A percentile compares a stretch with the other conserved stretches of the same genome.
These are phyloP conservation scores for Elaphomyces granulatus DNA, from an alignment of 495 filamentous ascomycete species.

Conservation along the genomic window DNA sequence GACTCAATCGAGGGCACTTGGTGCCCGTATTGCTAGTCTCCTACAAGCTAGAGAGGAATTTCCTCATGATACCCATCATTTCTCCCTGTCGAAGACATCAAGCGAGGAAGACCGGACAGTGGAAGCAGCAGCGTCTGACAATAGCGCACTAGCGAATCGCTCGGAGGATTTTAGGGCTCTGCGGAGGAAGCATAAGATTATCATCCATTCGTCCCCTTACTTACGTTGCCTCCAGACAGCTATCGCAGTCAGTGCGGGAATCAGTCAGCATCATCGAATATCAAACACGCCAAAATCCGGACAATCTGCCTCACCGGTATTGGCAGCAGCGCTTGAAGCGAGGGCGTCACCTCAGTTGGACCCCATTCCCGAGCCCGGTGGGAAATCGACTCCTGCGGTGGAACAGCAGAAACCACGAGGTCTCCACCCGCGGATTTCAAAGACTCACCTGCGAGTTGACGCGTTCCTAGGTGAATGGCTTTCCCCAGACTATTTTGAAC, in stretches of 20 bases:
- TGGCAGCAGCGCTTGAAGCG: background rate
- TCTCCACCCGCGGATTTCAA: too few relatives aligned
- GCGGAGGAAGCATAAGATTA: slow-evolving; percentile 52
- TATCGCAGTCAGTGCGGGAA: slow-evolving; percentile 74
- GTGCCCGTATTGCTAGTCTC: slow-evolving; percentile 62
- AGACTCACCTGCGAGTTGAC: slow-evolving; percentile 55
- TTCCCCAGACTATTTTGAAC: slow-evolving; percentile 78
- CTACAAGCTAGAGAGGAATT: slow-evolving; percentile 34
- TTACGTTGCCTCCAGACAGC: slow-evolving; percentile 88
- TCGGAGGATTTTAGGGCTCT: slow-evolving; percentile 17
- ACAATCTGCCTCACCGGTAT: slow-evolving; percentile 1
- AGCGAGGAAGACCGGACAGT: background rate
- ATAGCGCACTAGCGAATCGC: slow-evolving; percentile 1
- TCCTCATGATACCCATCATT: background rate
- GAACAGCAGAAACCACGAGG: slow-evolving; percentile 8
- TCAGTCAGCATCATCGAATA: slow-evolving; percentile 48
- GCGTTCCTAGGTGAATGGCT: slow-evolving; percentile 95
- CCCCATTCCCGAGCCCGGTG: slow-evolving; percentile 1
- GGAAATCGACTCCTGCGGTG: slow-evolving; percentile 12
- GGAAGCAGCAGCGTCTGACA: background rate
- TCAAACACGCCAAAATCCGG: slow-evolving; percentile 1
- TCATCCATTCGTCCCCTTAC: slow-evolving; percentile 87
- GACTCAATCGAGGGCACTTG: slow-evolving; percentile 68
- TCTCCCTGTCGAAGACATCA: background rate
- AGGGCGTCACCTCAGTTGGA: slow-evolving; percentile 7